Evolutionary conservation across 2,329 filamentous ascomycete species (phyloP), one percentile per base, ranked within the genome.

Genomic region (Paracamarosporium sp.): DNA sequence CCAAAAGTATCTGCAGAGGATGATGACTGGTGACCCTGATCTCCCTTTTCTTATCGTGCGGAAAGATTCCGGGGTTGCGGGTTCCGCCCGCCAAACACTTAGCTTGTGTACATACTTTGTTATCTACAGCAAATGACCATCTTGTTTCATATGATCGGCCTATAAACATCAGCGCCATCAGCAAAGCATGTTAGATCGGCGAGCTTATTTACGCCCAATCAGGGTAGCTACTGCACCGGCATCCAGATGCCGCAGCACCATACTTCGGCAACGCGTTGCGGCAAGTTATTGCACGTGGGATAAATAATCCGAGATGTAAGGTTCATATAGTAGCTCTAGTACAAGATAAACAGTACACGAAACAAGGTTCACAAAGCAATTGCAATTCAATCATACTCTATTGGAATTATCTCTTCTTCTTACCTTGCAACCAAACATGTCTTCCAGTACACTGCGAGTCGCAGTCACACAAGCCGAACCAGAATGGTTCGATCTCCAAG

Each of bases 401-500:
- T n/a, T n/a, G n/a, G n/a, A n/a, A n/a, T n/a, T n/a, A n/a, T n/a
- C n/a, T 17, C 36, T 38, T 17, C 15, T 38, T 7, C 15, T 9
- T 8, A 22, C 4, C 5, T n/a, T 6, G 33, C 6, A 12, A 35
- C 20, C 17, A 22, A 40, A 11, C 20, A 50, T 50, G 46, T 15
- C 30, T 27, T 22, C 46, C 2, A 20, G 17, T 20, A 38, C 20
- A 15, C 35, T 50, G 9, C 47, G 47, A 6, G 35, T 41, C n/a
- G 35, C 47, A 5, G 47, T 50, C 24, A 50, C 25, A 2, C 35
- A 50, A 41, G 47, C 50, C 15, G 62, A 67, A 55, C 64, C 60
- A 17, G 69, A 73, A 73, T 63, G 76, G 73, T 25, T 78, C 71
- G 52, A 79, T 70, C 66, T 79, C 70, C 66, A 78, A 73, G 66